Conservation (phyloP, 2,329 filamentous ascomycete species). For the Beauveria caledonica region DNA sequence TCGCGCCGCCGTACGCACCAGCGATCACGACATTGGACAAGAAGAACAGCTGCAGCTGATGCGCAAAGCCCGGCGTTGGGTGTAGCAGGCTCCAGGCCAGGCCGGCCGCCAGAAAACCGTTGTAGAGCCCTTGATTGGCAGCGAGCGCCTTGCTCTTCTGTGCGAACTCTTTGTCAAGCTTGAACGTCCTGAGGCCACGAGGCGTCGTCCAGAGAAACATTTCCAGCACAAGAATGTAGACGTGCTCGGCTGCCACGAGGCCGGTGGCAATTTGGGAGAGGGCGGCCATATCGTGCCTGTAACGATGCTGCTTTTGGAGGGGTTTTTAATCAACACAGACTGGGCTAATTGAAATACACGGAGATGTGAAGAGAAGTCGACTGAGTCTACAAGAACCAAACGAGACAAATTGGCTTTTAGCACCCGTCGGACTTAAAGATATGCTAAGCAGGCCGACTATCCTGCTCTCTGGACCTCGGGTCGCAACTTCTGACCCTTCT, state of each 20-base stretch:
- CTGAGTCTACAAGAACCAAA: no score
- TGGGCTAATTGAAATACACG: no score
- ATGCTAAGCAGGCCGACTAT: no score
- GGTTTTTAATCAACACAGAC: no score
- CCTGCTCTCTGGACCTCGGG: no score
- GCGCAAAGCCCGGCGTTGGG: conserved; percentile 31
- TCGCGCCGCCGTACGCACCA: conserved; percentile 36
- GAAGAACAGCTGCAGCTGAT: conserved; percentile 40
- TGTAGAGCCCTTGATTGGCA: conserved; percentile 45
- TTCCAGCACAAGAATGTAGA: conserved; percentile 41
- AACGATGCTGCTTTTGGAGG: no score
- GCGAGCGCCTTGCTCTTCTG: conserved; percentile 35
- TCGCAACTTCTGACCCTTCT: no score
- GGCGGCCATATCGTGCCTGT: conserved; percentile 23
- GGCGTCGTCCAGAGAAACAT: conserved; percentile 43
- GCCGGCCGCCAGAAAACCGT: conserved; percentile 43
- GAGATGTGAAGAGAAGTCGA: no score
- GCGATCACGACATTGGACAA: conserved; percentile 36
- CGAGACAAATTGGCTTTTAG: no score
- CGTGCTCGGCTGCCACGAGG: conserved; percentile 33
- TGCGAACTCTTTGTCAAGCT: conserved; percentile 36
- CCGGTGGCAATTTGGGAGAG: conserved; percentile 27
- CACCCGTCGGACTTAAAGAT: no score
- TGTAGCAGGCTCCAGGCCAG: conserved; percentile 40
- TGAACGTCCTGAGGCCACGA: conserved; percentile 36